Percentiles rank a stretch among this genome's conserved stretches.
Conservation (phyloP, 2,329 filamentous ascomycete species). For the Curvularia sp. region DNA sequence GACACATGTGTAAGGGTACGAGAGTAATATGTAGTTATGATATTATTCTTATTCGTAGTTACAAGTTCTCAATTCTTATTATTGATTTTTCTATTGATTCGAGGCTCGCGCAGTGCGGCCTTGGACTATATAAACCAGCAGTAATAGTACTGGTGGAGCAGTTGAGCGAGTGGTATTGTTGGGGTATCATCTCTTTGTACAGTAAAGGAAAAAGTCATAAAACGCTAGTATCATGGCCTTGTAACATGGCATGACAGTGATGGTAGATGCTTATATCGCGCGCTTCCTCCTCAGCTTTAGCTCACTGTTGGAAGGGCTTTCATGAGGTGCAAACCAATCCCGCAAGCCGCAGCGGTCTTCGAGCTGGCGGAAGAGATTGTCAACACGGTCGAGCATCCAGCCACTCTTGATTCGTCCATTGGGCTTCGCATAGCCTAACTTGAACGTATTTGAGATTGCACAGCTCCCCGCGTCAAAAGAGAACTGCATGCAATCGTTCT, state of each 20-base stretch:
- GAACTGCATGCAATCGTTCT: constrained; percentile 46
- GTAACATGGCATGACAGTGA: not conserved
- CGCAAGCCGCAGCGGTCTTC: constrained; percentile 43
- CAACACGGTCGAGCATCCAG: constrained; percentile 49
- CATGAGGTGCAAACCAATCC: constrained; percentile 46
- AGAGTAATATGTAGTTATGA: not conserved
- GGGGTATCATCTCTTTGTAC: constrained; percentile 18
- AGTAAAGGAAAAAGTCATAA: constrained; percentile 1
- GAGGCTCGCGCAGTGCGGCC: constrained; percentile 11
- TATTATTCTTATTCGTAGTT: not conserved
- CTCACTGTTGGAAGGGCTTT: constrained; percentile 22
- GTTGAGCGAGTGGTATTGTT: constrained; percentile 18
- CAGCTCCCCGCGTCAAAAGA: constrained; percentile 46
- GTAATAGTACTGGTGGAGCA: not conserved
- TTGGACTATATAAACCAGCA: not conserved
- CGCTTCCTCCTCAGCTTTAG: constrained; percentile 24
- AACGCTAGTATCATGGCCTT: not conserved
- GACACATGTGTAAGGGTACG: too few relatives aligned
- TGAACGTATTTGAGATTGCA: constrained; percentile 39
- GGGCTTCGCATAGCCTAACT: constrained; percentile 43
- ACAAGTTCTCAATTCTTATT: not conserved
- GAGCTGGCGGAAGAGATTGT: constrained; percentile 41
- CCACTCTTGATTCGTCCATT: constrained; percentile 39
- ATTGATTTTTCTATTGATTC: not conserved
- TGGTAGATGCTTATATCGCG: not conserved